Evolutionary conservation across 2,329 filamentous ascomycete genomes (phyloP).

Genomic region (Hypoxylon sp.): DNA sequence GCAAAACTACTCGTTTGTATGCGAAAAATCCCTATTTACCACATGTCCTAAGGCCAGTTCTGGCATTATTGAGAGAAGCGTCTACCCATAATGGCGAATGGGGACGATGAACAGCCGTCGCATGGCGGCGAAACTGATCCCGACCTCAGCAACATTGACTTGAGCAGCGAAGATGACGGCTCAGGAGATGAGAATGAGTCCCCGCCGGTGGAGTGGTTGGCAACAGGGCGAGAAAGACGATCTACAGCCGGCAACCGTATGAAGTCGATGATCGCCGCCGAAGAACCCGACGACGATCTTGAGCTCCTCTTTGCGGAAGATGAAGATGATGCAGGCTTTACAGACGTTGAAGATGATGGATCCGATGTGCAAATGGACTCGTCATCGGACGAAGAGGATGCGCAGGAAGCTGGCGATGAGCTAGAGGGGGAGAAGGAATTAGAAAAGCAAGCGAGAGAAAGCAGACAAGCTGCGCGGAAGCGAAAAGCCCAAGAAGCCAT

Average conservation of each 20-base stretch:
- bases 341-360: constrained; percentile 75
- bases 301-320: constrained; percentile 83
- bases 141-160: constrained; percentile 56
- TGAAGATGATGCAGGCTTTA: constrained; percentile 78
- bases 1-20: constrained; percentile 2
- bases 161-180: constrained; percentile 58
- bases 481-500: constrained; percentile 84
- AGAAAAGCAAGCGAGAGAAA: constrained; percentile 80
- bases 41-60: neutral
- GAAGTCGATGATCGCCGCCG: constrained; percentile 81
- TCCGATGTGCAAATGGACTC: constrained; percentile 90
- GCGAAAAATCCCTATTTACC: neutral
- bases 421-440: constrained; percentile 90
- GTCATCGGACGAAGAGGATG: constrained; percentile 86
- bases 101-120: constrained; percentile 61
- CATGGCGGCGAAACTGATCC: constrained; percentile 51
- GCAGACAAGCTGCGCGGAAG: constrained; percentile 78
- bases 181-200: constrained; percentile 51
- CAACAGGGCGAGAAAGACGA: constrained; percentile 80
- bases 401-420: constrained; percentile 78
- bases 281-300: constrained; percentile 78
- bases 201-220: constrained; percentile 75
- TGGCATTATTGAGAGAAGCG: constrained; percentile 35
- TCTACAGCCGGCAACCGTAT: constrained; percentile 89
- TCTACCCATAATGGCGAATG: constrained; percentile 60